Conservation (phyloP, 2,329 filamentous ascomycete genomes). For the Penicillium sp. region DNA sequence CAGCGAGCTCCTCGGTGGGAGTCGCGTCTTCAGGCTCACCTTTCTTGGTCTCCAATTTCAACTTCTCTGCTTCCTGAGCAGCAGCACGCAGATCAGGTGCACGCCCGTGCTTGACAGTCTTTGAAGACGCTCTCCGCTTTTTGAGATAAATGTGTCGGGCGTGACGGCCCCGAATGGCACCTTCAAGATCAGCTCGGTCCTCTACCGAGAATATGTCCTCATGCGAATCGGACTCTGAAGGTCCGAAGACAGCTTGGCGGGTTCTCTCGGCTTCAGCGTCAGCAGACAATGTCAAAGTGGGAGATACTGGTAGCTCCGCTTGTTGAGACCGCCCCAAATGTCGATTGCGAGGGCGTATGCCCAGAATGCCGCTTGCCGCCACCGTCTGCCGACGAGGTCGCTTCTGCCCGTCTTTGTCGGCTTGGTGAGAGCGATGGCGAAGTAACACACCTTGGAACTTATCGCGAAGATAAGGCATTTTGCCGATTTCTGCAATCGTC, state of each 20-base stretch:
- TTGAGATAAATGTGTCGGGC: background rate
- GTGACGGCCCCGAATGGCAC: conserved; percentile 7
- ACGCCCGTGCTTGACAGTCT: background rate
- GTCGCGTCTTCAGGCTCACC: background rate
- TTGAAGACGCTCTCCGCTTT: background rate
- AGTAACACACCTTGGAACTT: conserved; percentile 48
- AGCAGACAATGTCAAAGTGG: background rate
- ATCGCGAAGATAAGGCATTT: conserved; percentile 46
- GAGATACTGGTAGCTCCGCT: background rate
- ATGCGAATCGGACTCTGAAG: background rate
- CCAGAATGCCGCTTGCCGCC: conserved; percentile 18
- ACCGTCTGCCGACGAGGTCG: background rate
- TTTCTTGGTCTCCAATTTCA: background rate
- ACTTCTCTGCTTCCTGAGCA: background rate
- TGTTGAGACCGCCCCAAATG: background rate
- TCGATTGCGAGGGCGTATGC: background rate
- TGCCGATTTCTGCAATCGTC: conserved; percentile 42
- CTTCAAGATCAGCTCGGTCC: conserved; percentile 17
- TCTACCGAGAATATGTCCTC: conserved; percentile 11
- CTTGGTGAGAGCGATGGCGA: conserved; percentile 35
- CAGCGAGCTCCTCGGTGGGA: background rate
- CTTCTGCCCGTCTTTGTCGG: conserved; percentile 20
- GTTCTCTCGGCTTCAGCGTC: conserved; percentile 1
- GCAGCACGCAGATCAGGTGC: background rate
- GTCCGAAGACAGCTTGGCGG: conserved; percentile 3